Percentiles rank a stretch among this genome's conserved stretches.
phyloP scores from a whole-genome alignment of 2,329 filamentous ascomycete genomes.

The Magnaporthales sp. region DNA sequence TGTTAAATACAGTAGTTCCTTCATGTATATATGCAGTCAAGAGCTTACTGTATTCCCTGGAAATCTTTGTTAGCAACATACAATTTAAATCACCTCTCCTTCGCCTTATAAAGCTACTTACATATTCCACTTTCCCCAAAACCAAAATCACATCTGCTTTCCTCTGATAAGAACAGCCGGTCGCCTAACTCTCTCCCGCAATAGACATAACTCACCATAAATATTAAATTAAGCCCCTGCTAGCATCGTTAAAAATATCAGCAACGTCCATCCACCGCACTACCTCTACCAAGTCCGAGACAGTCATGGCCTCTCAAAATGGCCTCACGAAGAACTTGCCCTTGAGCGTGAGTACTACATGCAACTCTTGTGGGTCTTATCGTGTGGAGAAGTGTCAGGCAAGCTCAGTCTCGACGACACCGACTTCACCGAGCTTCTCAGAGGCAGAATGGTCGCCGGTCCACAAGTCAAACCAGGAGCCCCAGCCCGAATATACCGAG shows the following conservation, averaged over 20 bases:
- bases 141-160: too few relatives aligned
- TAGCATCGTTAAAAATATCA: not conserved
- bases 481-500: not conserved
- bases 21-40: too few relatives aligned
- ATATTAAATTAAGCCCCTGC: not conserved
- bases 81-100: too few relatives aligned
- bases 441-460: not conserved
- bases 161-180: too few relatives aligned
- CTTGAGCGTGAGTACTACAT: not conserved
- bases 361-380: not conserved
- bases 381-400: not conserved
- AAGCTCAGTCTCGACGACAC: not conserved
- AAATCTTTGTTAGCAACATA: too few relatives aligned
- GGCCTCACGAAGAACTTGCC: not conserved
- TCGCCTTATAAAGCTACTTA: too few relatives aligned
- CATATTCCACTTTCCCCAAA: too few relatives aligned
- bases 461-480: not conserved
- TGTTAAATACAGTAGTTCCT: too few relatives aligned
- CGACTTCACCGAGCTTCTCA: not conserved
- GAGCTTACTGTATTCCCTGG: too few relatives aligned
- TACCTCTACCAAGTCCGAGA: not conserved
- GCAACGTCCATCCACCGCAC: not conserved
- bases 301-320: not conserved
- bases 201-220: not conserved
- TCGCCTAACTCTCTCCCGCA: too few relatives aligned